phyloP scores from a whole-genome alignment of 2,329 filamentous ascomycete genomes.

The Cladosporium cucumerinum region DNA sequence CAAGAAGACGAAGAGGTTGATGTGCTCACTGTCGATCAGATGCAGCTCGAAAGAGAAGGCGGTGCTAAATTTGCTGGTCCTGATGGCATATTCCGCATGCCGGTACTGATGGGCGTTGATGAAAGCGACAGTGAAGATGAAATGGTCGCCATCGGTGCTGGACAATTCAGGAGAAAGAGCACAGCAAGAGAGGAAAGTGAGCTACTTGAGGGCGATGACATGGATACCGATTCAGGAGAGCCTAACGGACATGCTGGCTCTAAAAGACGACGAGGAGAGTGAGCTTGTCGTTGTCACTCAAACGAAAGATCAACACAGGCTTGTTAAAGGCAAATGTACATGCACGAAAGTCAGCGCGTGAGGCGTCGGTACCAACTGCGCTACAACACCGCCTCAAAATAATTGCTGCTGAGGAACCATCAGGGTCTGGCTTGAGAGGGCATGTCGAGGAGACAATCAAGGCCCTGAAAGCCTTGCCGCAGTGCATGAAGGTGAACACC shows the following conservation, averaged over 20 bases:
- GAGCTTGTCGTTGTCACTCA: conserved; percentile 1
- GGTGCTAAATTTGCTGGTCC: conserved; percentile 47
- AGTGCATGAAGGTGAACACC: not conserved
- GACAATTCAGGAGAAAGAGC: conserved; percentile 84
- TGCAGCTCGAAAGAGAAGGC: conserved; percentile 39
- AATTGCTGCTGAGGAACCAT: not conserved
- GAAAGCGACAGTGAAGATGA: conserved; percentile 97
- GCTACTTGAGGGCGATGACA: conserved; percentile 27
- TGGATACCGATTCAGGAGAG: conserved; percentile 21
- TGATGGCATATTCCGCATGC: conserved; percentile 70
- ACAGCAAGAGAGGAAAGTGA: conserved; percentile 49
- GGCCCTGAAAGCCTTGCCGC: not conserved
- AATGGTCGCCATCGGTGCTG: conserved; percentile 62
- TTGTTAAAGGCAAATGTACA: not conserved
- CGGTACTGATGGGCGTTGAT: conserved; percentile 85
- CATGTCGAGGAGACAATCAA: conserved; percentile 1
- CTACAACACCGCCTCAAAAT: not conserved
- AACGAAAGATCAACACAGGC: not conserved
- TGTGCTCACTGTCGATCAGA: conserved; percentile 72
- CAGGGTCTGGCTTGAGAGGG: not conserved
- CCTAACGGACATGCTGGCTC: conserved; percentile 24
- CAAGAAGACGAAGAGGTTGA: conserved; percentile 92
- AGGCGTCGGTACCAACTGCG: not conserved
- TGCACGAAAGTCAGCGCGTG: not conserved
- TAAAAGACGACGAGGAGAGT: conserved; percentile 24